Evolutionary conservation across 1,139 yeast species (phyloP).

Genomic region (Sugiyamaella neomexicana): DNA sequence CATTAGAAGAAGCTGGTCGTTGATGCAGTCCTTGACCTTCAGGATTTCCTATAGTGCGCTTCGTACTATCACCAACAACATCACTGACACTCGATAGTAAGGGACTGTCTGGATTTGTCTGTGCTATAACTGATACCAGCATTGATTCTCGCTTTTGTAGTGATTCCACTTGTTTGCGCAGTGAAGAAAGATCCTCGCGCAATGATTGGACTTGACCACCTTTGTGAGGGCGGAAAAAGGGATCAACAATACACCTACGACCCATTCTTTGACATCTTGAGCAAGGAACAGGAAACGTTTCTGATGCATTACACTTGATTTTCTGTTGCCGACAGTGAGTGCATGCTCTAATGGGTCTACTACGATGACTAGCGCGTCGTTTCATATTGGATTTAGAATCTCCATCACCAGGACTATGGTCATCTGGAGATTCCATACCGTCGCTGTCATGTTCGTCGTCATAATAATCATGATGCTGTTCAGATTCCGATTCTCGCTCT

Average conservation of each 20-base stretch:
- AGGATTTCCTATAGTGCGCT: not conserved
- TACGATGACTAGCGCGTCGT: slow-evolving; percentile 14
- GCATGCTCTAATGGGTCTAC: slow-evolving; percentile 85
- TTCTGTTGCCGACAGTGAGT: slow-evolving; percentile 95
- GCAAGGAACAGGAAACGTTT: slow-evolving; percentile 80
- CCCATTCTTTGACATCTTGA: slow-evolving; percentile 79
- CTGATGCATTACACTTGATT: slow-evolving; percentile 88
- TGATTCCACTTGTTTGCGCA: slow-evolving; percentile 74
- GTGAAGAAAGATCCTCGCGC: slow-evolving; percentile 79
- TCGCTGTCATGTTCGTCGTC: slow-evolving; percentile 8
- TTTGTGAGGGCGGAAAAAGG: slow-evolving; percentile 85
- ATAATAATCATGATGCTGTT: slow-evolving; percentile 1
- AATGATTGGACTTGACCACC: slow-evolving; percentile 86
- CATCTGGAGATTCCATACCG: slow-evolving; percentile 7
- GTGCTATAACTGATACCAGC: slow-evolving; percentile 30
- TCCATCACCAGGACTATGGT: not conserved
- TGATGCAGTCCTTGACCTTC: too few species aligned
- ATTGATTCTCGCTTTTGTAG: slow-evolving; percentile 56
- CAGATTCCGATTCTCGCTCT: slow-evolving; percentile 2
- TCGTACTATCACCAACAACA: not conserved
- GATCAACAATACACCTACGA: slow-evolving; percentile 83
- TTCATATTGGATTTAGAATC: not conserved
- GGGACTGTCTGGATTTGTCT: slow-evolving; percentile 28
- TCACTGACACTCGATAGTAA: slow-evolving; percentile 1
- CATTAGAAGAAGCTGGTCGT: not conserved